Percentiles rank a stretch among this genome's conserved stretches.
Conservation (phyloP, 73 alveolate species). For the Paramecium sexaurelia region DNA sequence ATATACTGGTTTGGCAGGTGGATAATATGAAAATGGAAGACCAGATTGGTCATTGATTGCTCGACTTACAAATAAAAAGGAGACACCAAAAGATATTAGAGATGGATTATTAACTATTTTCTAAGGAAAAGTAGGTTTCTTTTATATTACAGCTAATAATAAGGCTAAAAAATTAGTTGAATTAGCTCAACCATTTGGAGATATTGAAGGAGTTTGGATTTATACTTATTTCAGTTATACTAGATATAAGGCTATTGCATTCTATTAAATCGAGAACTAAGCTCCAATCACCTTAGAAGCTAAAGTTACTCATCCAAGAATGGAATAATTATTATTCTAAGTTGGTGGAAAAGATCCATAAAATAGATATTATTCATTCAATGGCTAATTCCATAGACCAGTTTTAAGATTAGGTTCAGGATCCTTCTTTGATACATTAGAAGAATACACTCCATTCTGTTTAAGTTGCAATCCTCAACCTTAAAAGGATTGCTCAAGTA, state of each 20-base stretch:
- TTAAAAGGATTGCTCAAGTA: neutral
- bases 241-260: conserved; percentile 13
- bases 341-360: conserved; percentile 54
- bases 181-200: conserved; percentile 20
- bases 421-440: conserved; percentile 27
- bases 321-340: conserved; percentile 40
- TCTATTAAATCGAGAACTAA: neutral
- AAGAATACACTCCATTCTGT: conserved; percentile 1
- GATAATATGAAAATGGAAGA: neutral
- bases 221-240: conserved; percentile 54
- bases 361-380: conserved; percentile 10
- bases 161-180: neutral
- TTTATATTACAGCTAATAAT: neutral
- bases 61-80: neutral
- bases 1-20: neutral
- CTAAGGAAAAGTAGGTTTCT: conserved; percentile 32
- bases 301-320: conserved; percentile 31
- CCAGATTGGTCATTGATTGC: conserved; percentile 50
- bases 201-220: conserved; percentile 55
- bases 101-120: conserved; percentile 30
- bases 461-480: conserved; percentile 40
- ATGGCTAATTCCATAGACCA: conserved; percentile 51
- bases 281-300: neutral
- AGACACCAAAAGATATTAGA: conserved; percentile 15
- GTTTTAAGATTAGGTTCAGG: conserved; percentile 52